Conservation (phyloP, 2,329 filamentous ascomycete species). For the Claviceps paspali region DNA sequence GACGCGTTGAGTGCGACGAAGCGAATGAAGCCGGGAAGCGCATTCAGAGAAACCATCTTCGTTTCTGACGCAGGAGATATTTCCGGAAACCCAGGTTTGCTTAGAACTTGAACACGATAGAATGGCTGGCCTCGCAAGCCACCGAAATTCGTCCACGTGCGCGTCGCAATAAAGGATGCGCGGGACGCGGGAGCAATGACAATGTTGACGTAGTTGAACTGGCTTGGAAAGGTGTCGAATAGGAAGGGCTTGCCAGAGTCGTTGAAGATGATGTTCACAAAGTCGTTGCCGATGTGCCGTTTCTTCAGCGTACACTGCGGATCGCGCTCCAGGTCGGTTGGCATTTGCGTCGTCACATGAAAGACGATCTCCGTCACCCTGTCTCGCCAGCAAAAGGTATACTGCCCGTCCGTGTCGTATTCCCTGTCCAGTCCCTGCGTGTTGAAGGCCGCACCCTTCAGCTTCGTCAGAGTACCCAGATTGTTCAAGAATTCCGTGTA, state of each 20-base stretch:
- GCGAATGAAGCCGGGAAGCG: constrained; percentile 72
- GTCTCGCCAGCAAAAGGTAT: constrained; percentile 88
- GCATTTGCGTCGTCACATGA: constrained; percentile 96
- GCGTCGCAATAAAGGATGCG: constrained; percentile 55
- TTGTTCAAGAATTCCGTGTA: constrained; percentile 75
- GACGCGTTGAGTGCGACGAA: constrained; percentile 85
- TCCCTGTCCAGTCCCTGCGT: constrained; percentile 77
- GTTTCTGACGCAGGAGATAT: constrained; percentile 80
- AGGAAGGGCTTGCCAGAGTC: constrained; percentile 80
- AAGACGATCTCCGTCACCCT: constrained; percentile 90
- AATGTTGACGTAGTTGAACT: constrained; percentile 96
- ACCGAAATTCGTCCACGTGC: constrained; percentile 23
- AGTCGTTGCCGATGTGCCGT: constrained; percentile 90
- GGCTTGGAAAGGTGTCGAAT: constrained; percentile 83
- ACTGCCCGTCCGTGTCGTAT: constrained; percentile 67
- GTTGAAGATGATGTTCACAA: constrained; percentile 96
- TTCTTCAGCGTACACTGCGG: constrained; percentile 74
- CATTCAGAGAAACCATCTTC: constrained; percentile 74
- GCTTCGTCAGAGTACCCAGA: constrained; percentile 64
- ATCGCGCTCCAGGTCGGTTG: constrained; percentile 65
- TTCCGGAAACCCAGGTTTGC: constrained; percentile 75
- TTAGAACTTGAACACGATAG: constrained; percentile 82
- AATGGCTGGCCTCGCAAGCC: constrained; percentile 32
- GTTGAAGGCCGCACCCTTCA: constrained; percentile 78
- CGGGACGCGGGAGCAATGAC: constrained; percentile 81